These are phyloP conservation scores for Sporothrix schenckii DNA, from an alignment of 2,329 filamentous ascomycete species.

Conservation along the genomic window DNA sequence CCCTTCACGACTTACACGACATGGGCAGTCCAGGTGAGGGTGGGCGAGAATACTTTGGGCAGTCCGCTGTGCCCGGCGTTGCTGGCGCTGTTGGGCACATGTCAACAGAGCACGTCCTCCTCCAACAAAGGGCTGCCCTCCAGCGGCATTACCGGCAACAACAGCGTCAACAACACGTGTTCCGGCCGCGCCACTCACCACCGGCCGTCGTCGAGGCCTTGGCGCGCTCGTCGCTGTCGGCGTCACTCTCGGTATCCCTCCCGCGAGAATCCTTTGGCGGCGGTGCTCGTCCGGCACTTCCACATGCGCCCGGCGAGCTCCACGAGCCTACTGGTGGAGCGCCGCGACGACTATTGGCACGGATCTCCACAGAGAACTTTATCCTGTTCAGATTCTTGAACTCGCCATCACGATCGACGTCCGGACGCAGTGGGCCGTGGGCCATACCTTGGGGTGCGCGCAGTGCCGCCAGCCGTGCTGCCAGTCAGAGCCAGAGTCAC, in stretches of 20 bases:
- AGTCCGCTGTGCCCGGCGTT: not conserved
- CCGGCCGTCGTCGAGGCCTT: conserved; percentile 9
- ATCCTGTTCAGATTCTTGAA: conserved; percentile 3
- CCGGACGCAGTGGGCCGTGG: not conserved
- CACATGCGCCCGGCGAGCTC: not conserved
- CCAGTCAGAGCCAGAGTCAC: not conserved
- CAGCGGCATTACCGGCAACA: not conserved
- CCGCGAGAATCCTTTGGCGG: conserved; percentile 13
- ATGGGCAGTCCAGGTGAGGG: not conserved
- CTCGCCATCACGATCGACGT: conserved; percentile 12
- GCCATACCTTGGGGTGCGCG: not conserved
- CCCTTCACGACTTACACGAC: not conserved
- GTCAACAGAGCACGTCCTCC: not conserved
- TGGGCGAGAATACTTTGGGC: conserved; percentile 7
- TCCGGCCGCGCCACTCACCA: not conserved
- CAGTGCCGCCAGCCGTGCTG: not conserved
- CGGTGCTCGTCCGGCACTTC: not conserved
- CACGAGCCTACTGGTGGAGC: not conserved
- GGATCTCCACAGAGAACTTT: conserved; percentile 4
- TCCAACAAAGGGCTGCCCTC: conserved; percentile 1
- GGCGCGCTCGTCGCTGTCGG: conserved; percentile 1
- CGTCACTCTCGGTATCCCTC: not conserved
- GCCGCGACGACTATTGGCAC: not conserved
- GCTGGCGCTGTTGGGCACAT: not conserved
- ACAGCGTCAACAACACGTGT: conserved; percentile 1